Percentiles rank a stretch among this genome's conserved stretches.
Evolutionary conservation across 257 asterid species (phyloP).

Genomic region (Scutellaria barbata): DNA sequence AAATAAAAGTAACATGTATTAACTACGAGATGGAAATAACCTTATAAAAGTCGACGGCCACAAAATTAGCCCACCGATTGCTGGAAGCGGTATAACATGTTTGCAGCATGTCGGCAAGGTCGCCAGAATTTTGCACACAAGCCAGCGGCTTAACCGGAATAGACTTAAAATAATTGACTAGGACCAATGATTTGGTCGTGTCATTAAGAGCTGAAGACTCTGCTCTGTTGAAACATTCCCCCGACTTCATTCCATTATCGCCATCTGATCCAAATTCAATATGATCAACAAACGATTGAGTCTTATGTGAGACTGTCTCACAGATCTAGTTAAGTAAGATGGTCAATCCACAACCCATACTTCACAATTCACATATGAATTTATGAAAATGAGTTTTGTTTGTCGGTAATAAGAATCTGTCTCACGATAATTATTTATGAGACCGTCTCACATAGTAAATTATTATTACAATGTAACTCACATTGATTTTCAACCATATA

Average conservation of each 20-base stretch:
- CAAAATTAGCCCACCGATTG: slow-evolving; percentile 78
- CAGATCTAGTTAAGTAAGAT: too few species aligned
- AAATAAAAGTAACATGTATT: too few species aligned
- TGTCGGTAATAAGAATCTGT: too few species aligned
- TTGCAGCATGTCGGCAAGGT: slow-evolving; percentile 54
- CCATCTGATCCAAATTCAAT: slow-evolving; percentile 54
- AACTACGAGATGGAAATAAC: slow-evolving; percentile 23
- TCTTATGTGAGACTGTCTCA: too few species aligned
- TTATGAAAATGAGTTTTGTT: too few species aligned
- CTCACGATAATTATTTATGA: too few species aligned
- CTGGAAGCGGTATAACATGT: slow-evolving; percentile 68
- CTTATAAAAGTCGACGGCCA: slow-evolving; percentile 87
- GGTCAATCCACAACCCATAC: too few species aligned
- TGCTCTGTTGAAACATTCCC: slow-evolving; percentile 64
- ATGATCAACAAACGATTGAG: too few species aligned
- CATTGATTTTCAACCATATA: slow-evolving; percentile 96
- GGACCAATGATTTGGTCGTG: slow-evolving; percentile 63
- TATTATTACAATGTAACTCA: slow-evolving; percentile 32
- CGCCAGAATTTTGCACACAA: slow-evolving; percentile 71
- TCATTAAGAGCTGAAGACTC: slow-evolving; percentile 70
- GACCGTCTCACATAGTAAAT: too few species aligned
- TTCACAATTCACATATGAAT: too few species aligned
- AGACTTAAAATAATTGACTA: slow-evolving; percentile 69
- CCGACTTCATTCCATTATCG: slow-evolving; percentile 76
- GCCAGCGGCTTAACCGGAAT: slow-evolving; percentile 59